Conservation (phyloP, 441 rosid genomes). For the Flueggea neowawraea region DNA sequence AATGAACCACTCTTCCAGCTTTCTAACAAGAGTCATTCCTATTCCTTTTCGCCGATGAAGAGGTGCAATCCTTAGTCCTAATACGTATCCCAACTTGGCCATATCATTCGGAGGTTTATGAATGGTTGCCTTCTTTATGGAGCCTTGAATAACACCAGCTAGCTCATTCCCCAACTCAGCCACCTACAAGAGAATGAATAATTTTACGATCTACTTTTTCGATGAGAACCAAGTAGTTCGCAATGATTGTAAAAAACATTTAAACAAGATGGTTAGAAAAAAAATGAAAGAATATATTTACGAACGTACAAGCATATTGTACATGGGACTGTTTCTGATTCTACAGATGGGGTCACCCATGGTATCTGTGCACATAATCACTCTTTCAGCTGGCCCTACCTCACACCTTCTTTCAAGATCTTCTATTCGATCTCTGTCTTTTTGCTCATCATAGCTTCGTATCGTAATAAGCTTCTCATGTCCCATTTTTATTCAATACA, state of each 20-base stretch:
- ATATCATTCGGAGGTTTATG: slow-evolving; percentile 29
- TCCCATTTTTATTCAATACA: slow-evolving; percentile 16
- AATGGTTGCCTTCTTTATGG: slow-evolving; percentile 57
- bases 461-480: slow-evolving; percentile 29
- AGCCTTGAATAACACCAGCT: slow-evolving; percentile 76
- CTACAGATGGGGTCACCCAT: slow-evolving; percentile 90
- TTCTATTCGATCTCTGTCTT: slow-evolving; percentile 47
- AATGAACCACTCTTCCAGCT: slow-evolving; percentile 69
- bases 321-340: slow-evolving; percentile 66
- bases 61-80: slow-evolving; percentile 62
- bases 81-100: slow-evolving; percentile 60
- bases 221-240: slow-evolving; percentile 12
- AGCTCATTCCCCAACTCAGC: slow-evolving; percentile 53
- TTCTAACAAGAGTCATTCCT: slow-evolving; percentile 45
- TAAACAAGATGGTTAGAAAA: background rate
- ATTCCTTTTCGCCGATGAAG: slow-evolving; percentile 50
- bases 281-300: background rate
- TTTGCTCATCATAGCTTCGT: slow-evolving; percentile 53
- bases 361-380: slow-evolving; percentile 60
- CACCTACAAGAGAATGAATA: slow-evolving; percentile 33
- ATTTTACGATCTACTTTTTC: background rate
- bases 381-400: slow-evolving; percentile 56
- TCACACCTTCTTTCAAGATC: slow-evolving; percentile 65
- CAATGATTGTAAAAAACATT: no score
- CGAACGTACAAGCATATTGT: slow-evolving; percentile 60